Base-by-base conservation (phyloP, 1,284 basidiomycete genomes). In the Coriolopsis trogii region DNA sequence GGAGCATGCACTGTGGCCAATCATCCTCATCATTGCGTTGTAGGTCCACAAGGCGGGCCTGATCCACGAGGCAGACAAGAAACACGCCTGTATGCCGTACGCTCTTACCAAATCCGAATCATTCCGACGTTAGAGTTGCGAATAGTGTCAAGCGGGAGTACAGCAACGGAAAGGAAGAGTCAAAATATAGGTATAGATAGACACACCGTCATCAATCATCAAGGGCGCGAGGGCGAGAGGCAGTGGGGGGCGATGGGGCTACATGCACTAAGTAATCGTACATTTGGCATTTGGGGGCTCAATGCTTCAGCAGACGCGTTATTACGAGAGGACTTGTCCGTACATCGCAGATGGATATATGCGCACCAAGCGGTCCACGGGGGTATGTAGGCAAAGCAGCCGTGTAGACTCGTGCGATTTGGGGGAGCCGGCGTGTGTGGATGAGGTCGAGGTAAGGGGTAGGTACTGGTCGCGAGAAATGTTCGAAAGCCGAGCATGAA, bases 111-210 rank as follows among this genome's bases (percentile, higher is more conserved):
- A n/a, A n/a, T n/a, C n/a, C n/a, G n/a, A n/a, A n/a, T n/a, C n/a
- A n/a, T n/a, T n/a, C n/a, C n/a, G n/a, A n/a, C n/a, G 55, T 59
- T 53, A 59, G 57, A 56, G n/a, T 59, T 44, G 38, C 42, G 21
- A 41, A 40, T 47, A 40, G n/a, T n/a, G n/a, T n/a, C n/a, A n/a
- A n/a, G n/a, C n/a, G n/a, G 16, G 21, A 37, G 47, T 53, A 41
- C 46, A 48, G 53, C 48, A 41, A 39, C 31, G 49, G n/a, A n/a
- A n/a, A 34, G 49, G 38, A 28, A 41, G 38, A 45, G 33, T 36
- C 28, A 28, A 42, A 39, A 52, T 33, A 52, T 45, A 38, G 30
- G 41, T 50, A 53, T 53, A 59, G 48, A 50, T 56, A 56, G 51
- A 53, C n/a, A n/a, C n/a, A n/a, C 49, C 31, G 37, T 37, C 39